Base-by-base conservation (phyloP, 176 grass and related monocot species). In the Avena insularis region DNA sequence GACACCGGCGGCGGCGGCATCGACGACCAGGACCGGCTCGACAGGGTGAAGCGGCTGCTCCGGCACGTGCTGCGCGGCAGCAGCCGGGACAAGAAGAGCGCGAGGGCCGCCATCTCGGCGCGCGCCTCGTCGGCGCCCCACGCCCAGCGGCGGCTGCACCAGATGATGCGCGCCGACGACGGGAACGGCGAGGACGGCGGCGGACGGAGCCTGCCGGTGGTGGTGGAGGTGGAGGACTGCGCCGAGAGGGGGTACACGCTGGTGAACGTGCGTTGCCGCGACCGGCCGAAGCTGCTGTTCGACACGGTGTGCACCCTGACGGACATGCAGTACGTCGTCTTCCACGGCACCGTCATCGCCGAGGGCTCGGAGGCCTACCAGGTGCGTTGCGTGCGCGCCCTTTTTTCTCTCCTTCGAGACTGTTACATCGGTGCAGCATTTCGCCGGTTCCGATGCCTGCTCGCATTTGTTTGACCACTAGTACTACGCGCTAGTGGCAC, bases 291-390 rank as follows among this genome's bases (percentile, higher is more conserved):
- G 88, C 81, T 98, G 62, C 81, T 98, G 31, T 98, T 98, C 36
- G 96, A 98, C 80, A 94, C 93, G 5, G 93, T 98, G 73, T 98
- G 93, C 86, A 98, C 93, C 12, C 85, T 98, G 43, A 98, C 94
- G 4, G 94, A 98, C 73, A 89, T 98, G 94, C 88, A 91, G 46
- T 98, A 91, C 86, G 90, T 98, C 4, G 93, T 98, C 2, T 98
- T 90, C 91, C 97, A 98, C 71, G 97, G 88, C 45, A 94, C 92
- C 68, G 94, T 96, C 45, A 91, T 91, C 61, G 88, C 93, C 51
- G 93, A 98, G 78, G 96, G 90, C 57, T 58, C 90, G 10, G 92
- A 96, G 72, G 97, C 94, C 4, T 91, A 90, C 80, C 94, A 94
- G 94, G 95, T 78, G 5, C 25, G 73, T 49, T 48, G 46, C 46